A percentile compares a stretch with the other conserved stretches of the same genome.
Evolutionary conservation across 768 basidiomycete genomes (phyloP).

Genomic region (Chalciporus piperatus): DNA sequence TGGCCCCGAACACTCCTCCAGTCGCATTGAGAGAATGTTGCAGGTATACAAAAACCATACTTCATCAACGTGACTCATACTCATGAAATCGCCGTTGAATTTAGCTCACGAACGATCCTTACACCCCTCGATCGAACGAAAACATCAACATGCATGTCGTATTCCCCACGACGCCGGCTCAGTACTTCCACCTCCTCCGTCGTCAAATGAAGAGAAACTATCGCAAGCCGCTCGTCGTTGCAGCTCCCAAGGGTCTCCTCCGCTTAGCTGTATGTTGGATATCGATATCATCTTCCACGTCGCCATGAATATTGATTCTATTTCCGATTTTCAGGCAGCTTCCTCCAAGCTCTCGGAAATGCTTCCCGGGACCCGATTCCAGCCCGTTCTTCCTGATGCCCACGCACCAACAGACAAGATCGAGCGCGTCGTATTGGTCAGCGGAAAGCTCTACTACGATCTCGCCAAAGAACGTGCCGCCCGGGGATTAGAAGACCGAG

Average conservation of each 20-base stretch:
- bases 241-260: slow-evolving; percentile 80
- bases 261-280: slow-evolving; percentile 60
- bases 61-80: neutral
- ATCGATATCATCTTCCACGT: neutral
- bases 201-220: slow-evolving; percentile 83
- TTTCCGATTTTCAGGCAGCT: slow-evolving; percentile 52
- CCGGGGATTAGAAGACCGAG: slow-evolving; percentile 41
- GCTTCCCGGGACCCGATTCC: slow-evolving; percentile 56
- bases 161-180: slow-evolving; percentile 86
- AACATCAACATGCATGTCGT: slow-evolving; percentile 84
- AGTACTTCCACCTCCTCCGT: slow-evolving; percentile 91
- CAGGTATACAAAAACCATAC: slow-evolving; percentile 50
- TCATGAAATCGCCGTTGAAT: neutral
- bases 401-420: slow-evolving; percentile 36
- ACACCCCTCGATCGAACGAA: slow-evolving; percentile 21
- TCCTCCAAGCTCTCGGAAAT: slow-evolving; percentile 66
- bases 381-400: slow-evolving; percentile 59
- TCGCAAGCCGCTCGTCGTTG: slow-evolving; percentile 82
- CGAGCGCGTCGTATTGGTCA: slow-evolving; percentile 67
- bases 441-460: slow-evolving; percentile 89
- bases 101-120: slow-evolving; percentile 77
- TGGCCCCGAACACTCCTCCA: slow-evolving; percentile 91
- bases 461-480: slow-evolving; percentile 66
- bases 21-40: slow-evolving; percentile 85
- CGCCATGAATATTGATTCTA: neutral